phyloP scores from a whole-genome alignment of 768 basidiomycete species.

The Psilocybe tampanensis region DNA sequence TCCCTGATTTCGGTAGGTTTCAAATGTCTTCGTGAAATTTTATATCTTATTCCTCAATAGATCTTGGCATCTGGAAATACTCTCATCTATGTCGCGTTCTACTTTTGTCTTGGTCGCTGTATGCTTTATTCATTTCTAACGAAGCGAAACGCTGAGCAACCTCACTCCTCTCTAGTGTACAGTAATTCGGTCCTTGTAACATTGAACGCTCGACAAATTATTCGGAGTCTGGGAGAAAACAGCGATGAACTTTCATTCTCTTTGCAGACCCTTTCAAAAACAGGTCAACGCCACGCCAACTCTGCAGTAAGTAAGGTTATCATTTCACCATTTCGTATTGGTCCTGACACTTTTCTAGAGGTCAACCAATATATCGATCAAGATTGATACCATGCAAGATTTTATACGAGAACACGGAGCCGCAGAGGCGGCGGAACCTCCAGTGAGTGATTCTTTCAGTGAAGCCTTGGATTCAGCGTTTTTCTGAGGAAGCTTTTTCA shows the following conservation, averaged over 20 bases:
- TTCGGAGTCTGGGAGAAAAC: slow-evolving; percentile 45
- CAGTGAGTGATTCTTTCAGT: slow-evolving; percentile 18
- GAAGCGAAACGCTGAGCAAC: not conserved
- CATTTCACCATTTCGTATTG: not conserved
- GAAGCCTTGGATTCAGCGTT: not conserved
- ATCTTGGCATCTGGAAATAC: slow-evolving; percentile 50
- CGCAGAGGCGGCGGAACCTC: slow-evolving; percentile 23
- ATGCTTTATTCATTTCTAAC: slow-evolving; percentile 17
- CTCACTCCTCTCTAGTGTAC: slow-evolving; percentile 39
- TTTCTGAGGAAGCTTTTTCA: slow-evolving; percentile 1
- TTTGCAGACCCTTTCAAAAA: slow-evolving; percentile 45
- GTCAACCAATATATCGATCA: slow-evolving; percentile 61
- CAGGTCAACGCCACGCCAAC: slow-evolving; percentile 32
- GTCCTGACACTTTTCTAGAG: slow-evolving; percentile 27
- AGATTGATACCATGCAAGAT: slow-evolving; percentile 64
- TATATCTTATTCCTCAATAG: slow-evolving; percentile 24
- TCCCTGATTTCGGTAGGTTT: slow-evolving; percentile 34
- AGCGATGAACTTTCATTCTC: slow-evolving; percentile 51
- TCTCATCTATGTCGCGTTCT: slow-evolving; percentile 60
- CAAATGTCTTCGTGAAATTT: not conserved
- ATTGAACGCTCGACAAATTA: slow-evolving; percentile 48
- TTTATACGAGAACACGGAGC: slow-evolving; percentile 38
- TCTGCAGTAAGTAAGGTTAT: slow-evolving; percentile 28
- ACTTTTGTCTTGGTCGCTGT: slow-evolving; percentile 57
- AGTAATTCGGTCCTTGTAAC: slow-evolving; percentile 58